Base-by-base conservation (phyloP, 2,329 filamentous ascomycete species). In the Penicillium sp. region DNA sequence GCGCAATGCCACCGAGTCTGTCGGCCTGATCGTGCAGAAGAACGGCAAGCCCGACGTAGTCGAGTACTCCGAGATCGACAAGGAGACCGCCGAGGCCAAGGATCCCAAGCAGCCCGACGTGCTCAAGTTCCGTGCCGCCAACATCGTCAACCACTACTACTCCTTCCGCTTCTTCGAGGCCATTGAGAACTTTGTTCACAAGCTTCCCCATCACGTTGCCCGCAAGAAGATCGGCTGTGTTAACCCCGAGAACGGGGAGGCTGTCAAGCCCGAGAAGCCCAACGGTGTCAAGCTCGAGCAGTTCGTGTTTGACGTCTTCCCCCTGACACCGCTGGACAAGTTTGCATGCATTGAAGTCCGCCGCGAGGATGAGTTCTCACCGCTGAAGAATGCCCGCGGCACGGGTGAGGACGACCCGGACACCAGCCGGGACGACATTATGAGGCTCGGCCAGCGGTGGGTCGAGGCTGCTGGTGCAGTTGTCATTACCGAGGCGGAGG, bases 111-210 rank as follows among this genome's bases (percentile, higher is more conserved):
- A 95, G 63, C 76, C 81, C 3, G 84, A 81, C 47, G 77, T 96
- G 44, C 84, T 98, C 66, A 94, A 91, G 73, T 97, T 95, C 83
- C 86, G 93, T 52, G 91, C 93, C 47, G 93, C 91, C 64, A 98
- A 98, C 77, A 98, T 98, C 61, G 93, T 98, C 74, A 98, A 98
- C 78, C 93, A 98, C 79, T 98, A 97, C 81, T 98, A 98, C 77
- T 95, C 89, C 38, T 91, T 90, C 77, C 75, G 80, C 58, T 97
- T 96, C 79, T 80, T 98, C 40, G 86, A 95, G 69, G 85, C 82
- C 54, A 95, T 96, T 60, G 89, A 93, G 47, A 74, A 82, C 60
- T 96, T 89, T 87, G 83, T 81, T 14, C 79, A 89, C 73, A 82
- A 85, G 69, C 81, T 98, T 42, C 91, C 91, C 13, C 93, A 97